Evolutionary conservation across 2,329 filamentous ascomycete genomes (phyloP), one percentile per base, ranked within the genome.

Genomic region (Thielaviopsis cerberus): DNA sequence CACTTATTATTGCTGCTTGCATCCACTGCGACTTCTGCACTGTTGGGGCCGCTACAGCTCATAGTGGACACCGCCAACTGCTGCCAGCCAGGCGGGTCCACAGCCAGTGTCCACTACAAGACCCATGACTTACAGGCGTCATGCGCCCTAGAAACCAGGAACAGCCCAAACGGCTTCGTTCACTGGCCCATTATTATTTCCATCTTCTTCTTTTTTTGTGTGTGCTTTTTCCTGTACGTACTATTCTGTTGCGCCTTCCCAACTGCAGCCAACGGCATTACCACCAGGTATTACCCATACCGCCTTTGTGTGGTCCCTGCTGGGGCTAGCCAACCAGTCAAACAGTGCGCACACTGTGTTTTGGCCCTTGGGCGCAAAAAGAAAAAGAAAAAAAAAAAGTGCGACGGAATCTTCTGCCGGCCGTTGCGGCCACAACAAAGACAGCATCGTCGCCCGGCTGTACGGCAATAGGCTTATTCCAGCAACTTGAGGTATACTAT

Each of bases 351-450:
- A 34, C 45, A 61, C 59, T 61, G 59, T 61, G 48, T 58, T 61
- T 50, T 53, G 56, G 37, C 30, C 56, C 59, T 61, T 61, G 53
- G 59, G 59, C 59, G 59, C 59, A 61, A 61, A 61, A 48, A 48
- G n/a, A 48, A 48, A 22, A 58, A 58, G 54, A 51, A 60, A 58
- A 41, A 48, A 59, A 58, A 58, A 59, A 61, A 58, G 59, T 61
- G 59, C 59, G 59, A 61, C 59, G 56, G 52, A 54, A 51, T 20
- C 57, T 26, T 45, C 37, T 4, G 17, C 15, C 15, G 37, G 3
- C 37, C 37, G 37, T 48, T 24, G 20, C 23, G 22, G 22, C 15
- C 8, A 45, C 30, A 48, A 23, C 27, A 11, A 22, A 23, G 22
- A 50, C 23, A 37, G 34, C 25, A 37, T 24, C n/a, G 34, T 26